A percentile compares a stretch with the other conserved stretches of the same genome.
Conservation (phyloP, 1,139 yeast genomes). For the Magnusiomyces magnusii region DNA sequence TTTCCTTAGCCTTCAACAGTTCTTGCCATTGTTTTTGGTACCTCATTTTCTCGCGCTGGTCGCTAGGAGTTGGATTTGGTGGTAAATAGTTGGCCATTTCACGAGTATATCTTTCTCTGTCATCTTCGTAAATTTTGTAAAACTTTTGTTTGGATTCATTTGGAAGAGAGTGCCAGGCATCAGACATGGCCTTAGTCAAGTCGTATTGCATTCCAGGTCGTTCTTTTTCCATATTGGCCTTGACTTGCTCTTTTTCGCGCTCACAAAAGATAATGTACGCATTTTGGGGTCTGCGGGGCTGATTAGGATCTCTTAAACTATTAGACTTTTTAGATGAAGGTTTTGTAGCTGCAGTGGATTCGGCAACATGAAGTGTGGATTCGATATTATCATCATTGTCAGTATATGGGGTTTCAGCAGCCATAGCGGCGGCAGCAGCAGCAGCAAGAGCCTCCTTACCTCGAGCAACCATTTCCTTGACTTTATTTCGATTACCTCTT, state of each 20-base stretch:
- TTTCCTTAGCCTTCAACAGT: neutral
- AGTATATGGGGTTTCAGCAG: constrained; percentile 1
- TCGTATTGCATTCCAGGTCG: constrained; percentile 50
- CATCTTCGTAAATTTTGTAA: constrained; percentile 71
- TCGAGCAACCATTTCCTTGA: neutral
- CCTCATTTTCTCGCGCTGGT: constrained; percentile 13
- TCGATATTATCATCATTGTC: neutral
- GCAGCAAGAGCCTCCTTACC: neutral
- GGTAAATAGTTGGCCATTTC: constrained; percentile 62
- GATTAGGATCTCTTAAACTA: constrained; percentile 60
- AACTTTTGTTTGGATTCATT: constrained; percentile 69
- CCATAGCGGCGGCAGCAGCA: constrained; percentile 8
- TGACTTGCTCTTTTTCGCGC: constrained; percentile 66
- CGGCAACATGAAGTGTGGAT: neutral
- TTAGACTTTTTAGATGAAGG: neutral
- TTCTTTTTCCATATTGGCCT: constrained; percentile 43
- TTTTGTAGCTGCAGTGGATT: neutral
- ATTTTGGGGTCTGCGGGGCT: constrained; percentile 85
- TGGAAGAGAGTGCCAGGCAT: constrained; percentile 72
- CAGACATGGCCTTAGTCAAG: constrained; percentile 70
- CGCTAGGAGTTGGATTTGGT: constrained; percentile 24
- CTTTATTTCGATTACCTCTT: neutral
- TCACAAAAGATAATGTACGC: constrained; percentile 87
- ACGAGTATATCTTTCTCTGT: constrained; percentile 61
- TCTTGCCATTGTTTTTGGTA: constrained; percentile 4